phyloP scores from a whole-genome alignment of 306 rosid genomes.

The Benincasa hispida region DNA sequence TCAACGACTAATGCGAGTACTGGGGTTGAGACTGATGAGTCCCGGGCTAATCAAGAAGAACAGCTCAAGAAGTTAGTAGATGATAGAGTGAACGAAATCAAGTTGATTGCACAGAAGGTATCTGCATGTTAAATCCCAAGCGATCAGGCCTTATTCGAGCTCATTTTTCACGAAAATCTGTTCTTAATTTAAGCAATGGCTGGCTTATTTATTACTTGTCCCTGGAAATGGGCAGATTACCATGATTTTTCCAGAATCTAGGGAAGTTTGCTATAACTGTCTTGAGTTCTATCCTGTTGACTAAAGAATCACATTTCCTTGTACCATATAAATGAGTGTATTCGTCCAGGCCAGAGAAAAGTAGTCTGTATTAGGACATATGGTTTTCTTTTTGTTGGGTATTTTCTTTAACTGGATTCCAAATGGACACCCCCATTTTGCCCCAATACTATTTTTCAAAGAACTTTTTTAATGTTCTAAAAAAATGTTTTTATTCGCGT shows the following conservation, averaged over 20 bases:
- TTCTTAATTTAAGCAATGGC: not conserved
- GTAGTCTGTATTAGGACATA: not conserved
- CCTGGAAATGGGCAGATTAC: not conserved
- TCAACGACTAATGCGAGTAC: constrained; percentile 26
- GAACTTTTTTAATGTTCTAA: too few relatives aligned
- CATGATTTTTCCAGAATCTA: not conserved
- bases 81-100: constrained; percentile 59
- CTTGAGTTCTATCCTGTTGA: not conserved
- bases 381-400: not conserved
- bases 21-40: constrained; percentile 42
- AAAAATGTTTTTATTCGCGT: too few relatives aligned
- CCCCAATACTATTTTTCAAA: not conserved
- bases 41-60: constrained; percentile 51
- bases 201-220: not conserved
- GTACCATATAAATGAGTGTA: constrained; percentile 2
- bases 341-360: not conserved
- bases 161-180: not conserved
- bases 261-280: not conserved
- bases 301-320: not conserved
- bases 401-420: not conserved
- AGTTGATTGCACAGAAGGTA: constrained; percentile 57
- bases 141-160: not conserved
- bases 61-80: constrained; percentile 60
- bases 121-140: constrained; percentile 10
- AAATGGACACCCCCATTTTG: not conserved